A percentile compares a stretch with the other conserved stretches of the same genome.
These are phyloP conservation scores for Turnera subulata DNA, from an alignment of 345 rosid genomes.

Conservation along the genomic window DNA sequence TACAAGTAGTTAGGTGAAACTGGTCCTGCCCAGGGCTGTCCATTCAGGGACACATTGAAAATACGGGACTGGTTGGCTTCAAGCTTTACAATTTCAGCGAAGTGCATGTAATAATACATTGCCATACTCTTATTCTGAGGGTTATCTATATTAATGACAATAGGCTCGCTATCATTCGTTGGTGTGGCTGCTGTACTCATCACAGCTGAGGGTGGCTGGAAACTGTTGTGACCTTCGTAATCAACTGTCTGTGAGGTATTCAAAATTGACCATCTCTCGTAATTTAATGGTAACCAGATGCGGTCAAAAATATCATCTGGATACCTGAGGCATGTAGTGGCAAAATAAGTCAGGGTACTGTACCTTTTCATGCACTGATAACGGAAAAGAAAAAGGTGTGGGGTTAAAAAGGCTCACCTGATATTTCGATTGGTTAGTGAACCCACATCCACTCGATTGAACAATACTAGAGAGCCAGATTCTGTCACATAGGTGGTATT, in stretches of 20 bases:
- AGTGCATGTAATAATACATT: constrained; percentile 39
- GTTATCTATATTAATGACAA: not conserved
- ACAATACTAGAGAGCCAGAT: no score
- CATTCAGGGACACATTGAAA: constrained; percentile 26
- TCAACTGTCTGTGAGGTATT: no score
- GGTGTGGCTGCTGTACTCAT: constrained; percentile 35
- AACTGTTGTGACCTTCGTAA: constrained; percentile 5
- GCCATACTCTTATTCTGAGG: not conserved
- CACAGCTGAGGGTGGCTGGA: constrained; percentile 20
- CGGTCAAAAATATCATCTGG: constrained; percentile 35
- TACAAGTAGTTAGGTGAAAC: constrained; percentile 25
- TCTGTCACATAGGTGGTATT: no score
- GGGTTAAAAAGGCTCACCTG: constrained; percentile 35
- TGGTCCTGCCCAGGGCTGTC: constrained; percentile 13
- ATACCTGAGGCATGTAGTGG: constrained; percentile 35
- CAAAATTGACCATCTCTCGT: not conserved
- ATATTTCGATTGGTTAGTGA: constrained; percentile 11
- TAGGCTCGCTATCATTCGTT: constrained; percentile 12
- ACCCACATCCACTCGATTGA: no score
- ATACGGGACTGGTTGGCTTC: constrained; percentile 27
- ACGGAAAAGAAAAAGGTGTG: not conserved
- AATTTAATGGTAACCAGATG: constrained; percentile 26
- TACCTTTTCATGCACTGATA: not conserved
- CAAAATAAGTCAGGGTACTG: not conserved
- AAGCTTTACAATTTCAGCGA: constrained; percentile 32